Conservation (phyloP, 129 eudicot genomes). For the Arctium minus region DNA sequence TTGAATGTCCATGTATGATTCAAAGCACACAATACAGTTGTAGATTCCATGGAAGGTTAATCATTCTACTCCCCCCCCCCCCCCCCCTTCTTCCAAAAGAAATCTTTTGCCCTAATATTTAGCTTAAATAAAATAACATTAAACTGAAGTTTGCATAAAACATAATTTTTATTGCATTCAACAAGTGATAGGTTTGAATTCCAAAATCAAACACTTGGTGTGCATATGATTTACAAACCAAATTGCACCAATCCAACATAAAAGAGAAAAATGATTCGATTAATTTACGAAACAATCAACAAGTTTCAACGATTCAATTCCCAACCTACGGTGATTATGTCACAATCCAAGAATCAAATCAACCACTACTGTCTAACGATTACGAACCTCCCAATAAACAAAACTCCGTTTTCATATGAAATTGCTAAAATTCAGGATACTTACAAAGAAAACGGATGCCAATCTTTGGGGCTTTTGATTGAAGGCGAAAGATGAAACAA, state of each 20-base stretch:
- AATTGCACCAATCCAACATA: neutral
- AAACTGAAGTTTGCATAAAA: neutral
- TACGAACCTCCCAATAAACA: neutral
- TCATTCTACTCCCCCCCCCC: too few relatives aligned
- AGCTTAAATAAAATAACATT: neutral
- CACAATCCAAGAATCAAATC: neutral
- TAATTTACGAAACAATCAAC: neutral
- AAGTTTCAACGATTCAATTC: neutral
- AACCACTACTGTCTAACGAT: too few relatives aligned
- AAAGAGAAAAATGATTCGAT: neutral
- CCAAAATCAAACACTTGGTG: neutral
- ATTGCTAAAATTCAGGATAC: neutral
- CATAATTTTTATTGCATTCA: neutral
- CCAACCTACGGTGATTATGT: neutral
- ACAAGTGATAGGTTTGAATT: neutral
- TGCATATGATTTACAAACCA: neutral
- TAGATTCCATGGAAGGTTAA: too few relatives aligned
- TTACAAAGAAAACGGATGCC: conserved; percentile 34
- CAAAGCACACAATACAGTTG: too few relatives aligned
- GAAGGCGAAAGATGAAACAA: conserved; percentile 27
- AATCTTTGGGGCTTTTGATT: conserved; percentile 18
- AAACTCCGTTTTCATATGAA: neutral
- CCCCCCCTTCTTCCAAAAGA: neutral
- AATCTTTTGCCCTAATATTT: neutral
- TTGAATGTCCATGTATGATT: too few relatives aligned